Base-by-base conservation (phyloP, 192 early-diverging fungal species). In the Rhizophagus sp. region DNA sequence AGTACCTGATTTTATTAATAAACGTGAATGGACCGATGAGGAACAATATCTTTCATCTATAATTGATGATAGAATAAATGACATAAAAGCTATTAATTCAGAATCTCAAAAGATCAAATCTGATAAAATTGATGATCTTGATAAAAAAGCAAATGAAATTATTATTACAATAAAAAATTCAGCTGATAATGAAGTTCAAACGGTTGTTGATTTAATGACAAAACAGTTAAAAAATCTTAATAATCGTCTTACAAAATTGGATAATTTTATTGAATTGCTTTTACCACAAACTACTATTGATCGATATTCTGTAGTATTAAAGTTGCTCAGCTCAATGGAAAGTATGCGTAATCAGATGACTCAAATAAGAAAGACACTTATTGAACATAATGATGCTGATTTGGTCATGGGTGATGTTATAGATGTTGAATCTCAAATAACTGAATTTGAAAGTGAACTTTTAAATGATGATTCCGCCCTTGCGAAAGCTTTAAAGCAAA, bases 351-450 rank as follows among this genome's bases (percentile, higher is more conserved):
- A 44, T 52, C 61, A 69, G n/a, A 79, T 79, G 77, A 19, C 62
- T 39, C 24, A 33, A 50, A 69, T 79, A n/a, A 62, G 77, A 6
- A 79, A 49, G 15, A 49, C 62, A 7, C 67, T 79, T 34, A 30
- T 49, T 61, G 65, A 79, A 79, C 47, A 79, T 69, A 68, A 79
- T 50, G 77, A 79, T 69, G 77, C 77, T 57, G 77, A 63, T 52
- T 67, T 79, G 39, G 77, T 79, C 4, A 22, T 19, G 30, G 66
- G 17, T 33, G 66, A 79, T 68, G 66, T 79, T 2, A 79, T 70
- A 19, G 44, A 68, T 44, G 25, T 79, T 3, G 77, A 79, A 69
- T 10, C n/a, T 44, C 30, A 66, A 69, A 79, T 79, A 19, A 69
- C 62, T 30, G 30, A 79, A 30, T 68, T 69, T 30, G 15, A 78